Evolutionary conservation across 352 stramenopile species (phyloP), one percentile per base, ranked within the genome.

Genomic region (Phytophthora foliorum): DNA sequence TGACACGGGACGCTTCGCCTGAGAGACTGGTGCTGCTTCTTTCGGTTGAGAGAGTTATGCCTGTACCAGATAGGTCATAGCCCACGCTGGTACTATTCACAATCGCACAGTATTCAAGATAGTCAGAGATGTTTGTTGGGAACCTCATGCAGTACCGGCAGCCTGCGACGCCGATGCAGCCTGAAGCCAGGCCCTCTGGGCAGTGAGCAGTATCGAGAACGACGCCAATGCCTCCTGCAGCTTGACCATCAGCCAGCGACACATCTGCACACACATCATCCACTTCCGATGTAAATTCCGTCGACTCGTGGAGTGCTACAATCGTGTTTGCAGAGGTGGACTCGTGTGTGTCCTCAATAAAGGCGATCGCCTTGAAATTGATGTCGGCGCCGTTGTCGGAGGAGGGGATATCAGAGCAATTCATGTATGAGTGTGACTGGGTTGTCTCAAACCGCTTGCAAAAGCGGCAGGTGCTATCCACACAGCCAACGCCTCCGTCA

Each of bases 81-180:
- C 44, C 42, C 17, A 72, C 56, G n/a, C 31, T 34, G 38, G 36
- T 54, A 9, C 46, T 24, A 31, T 76, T 76, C 6, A 52, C 53
- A 11, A 64, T 48, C 16, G 67, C 36, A 36, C 72, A 79, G 54
- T 74, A 79, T 21, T 79, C 67, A 17, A 79, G 54, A 25, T 57
- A 62, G 7, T 66, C 52, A 1, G 72, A 79, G 4, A 62, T 52
- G 32, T 57, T 60, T 4, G 67, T 68, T 36, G 65, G 57, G 44
- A 76, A 74, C 34, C 70, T 63, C 63, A 74, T 76, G 58, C 72
- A 79, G 49, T 74, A 74, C 27, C 70, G 57, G 42, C 72, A 79
- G 16, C 72, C 72, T 25, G 36, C 27, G 38, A 57, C 57, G 11
- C 63, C 64, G 14, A 79, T 64, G 25, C 72, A 79, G 24, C 72